These are phyloP conservation scores for Umbelopsis sp. DNA, from an alignment of 371 early-diverging fungal species.

Conservation along the genomic window DNA sequence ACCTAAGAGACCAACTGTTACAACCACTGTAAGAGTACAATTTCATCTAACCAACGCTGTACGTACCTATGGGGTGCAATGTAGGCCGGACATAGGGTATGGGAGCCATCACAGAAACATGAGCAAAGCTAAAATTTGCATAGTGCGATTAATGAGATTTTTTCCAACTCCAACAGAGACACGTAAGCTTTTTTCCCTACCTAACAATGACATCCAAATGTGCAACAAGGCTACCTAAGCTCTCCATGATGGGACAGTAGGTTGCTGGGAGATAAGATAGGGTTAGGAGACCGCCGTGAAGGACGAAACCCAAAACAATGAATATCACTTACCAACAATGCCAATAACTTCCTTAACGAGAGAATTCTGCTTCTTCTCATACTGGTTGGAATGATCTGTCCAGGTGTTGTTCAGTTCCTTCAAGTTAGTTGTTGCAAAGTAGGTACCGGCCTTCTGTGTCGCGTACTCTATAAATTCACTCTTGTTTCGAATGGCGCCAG, in stretches of 20 bases:
- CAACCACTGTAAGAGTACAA: background rate
- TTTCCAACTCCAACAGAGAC: background rate
- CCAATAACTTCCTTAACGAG: constrained; percentile 87
- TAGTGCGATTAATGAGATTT: no score
- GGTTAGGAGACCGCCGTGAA: background rate
- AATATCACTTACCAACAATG: constrained; percentile 59
- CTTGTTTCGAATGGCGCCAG: constrained; percentile 54
- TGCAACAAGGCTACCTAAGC: constrained; percentile 74
- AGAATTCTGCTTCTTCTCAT: constrained; percentile 69
- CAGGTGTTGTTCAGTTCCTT: constrained; percentile 57
- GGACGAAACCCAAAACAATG: background rate
- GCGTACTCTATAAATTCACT: constrained; percentile 80
- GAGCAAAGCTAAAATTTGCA: constrained; percentile 71
- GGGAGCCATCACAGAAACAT: constrained; percentile 84
- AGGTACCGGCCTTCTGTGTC: constrained; percentile 90
- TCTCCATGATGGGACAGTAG: constrained; percentile 82
- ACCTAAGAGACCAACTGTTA: constrained; percentile 33
- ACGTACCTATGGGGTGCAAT: constrained; percentile 54
- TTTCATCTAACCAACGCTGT: background rate
- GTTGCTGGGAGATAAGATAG: constrained; percentile 49
- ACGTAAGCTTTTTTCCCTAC: constrained; percentile 27
- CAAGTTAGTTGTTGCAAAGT: constrained; percentile 81
- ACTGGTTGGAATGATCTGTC: constrained; percentile 57
- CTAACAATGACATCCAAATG: constrained; percentile 86
- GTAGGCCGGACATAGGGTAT: constrained; percentile 83